phyloP scores from a whole-genome alignment of 768 basidiomycete genomes.

The Gyrodon lividus region DNA sequence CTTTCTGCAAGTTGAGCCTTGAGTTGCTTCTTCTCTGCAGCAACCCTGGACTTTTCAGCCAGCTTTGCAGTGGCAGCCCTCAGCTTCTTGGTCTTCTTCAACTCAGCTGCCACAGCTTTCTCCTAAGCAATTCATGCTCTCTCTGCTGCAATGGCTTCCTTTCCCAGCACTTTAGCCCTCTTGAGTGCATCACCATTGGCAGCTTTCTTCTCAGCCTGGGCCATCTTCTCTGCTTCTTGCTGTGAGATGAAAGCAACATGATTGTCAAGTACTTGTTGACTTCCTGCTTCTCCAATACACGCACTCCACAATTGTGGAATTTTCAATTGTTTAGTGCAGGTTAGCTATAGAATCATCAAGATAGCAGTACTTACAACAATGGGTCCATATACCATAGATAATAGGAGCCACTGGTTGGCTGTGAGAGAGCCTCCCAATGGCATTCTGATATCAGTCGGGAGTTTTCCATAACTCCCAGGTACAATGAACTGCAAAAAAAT shows the following conservation, averaged over 20 bases:
- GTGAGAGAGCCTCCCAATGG: constrained; percentile 35
- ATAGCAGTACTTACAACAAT: constrained; percentile 20
- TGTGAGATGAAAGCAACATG: not conserved
- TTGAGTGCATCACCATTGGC: not conserved
- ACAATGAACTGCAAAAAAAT: not conserved
- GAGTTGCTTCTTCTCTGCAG: not conserved
- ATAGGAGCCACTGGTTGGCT: constrained; percentile 34
- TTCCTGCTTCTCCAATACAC: constrained; percentile 1
- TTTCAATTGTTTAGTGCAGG: constrained; percentile 5
- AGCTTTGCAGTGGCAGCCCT: not conserved
- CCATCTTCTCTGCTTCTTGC: not conserved
- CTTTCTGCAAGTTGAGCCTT: not conserved
- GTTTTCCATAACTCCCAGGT: constrained; percentile 2
- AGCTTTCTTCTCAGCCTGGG: not conserved
- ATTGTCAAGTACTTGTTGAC: not conserved
- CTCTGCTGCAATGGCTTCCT: not conserved
- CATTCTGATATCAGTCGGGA: constrained; percentile 28
- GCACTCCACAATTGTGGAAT: constrained; percentile 28
- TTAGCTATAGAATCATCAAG: not conserved
- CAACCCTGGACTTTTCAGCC: not conserved
- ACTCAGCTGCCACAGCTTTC: not conserved
- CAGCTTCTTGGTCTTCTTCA: not conserved
- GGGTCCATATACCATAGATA: constrained; percentile 28
- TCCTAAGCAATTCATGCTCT: not conserved
- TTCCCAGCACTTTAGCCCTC: not conserved